These are phyloP conservation scores for Pseudodiploospora longispora DNA, from an alignment of 2,329 filamentous ascomycete species.

Conservation along the genomic window DNA sequence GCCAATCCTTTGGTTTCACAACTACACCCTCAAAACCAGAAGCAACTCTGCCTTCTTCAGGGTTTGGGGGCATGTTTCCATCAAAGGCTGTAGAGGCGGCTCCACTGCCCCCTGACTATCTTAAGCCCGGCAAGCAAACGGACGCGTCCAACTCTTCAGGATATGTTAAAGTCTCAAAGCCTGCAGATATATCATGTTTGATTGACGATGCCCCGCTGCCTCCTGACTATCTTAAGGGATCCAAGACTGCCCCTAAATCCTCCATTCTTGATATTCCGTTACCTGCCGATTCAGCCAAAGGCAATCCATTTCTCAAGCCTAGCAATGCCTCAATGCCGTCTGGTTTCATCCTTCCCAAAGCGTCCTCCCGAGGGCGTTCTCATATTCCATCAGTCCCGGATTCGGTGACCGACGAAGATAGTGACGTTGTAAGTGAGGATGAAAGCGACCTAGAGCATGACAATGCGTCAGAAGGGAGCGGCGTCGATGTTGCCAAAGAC, in stretches of 20 bases:
- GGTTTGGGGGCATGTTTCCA: slow-evolving; percentile 12
- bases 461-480: slow-evolving; percentile 48
- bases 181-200: slow-evolving; percentile 11
- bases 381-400: slow-evolving; percentile 30
- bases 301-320: slow-evolving; percentile 17
- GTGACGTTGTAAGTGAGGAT: slow-evolving; percentile 27
- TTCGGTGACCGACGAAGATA: slow-evolving; percentile 16
- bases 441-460: slow-evolving; percentile 35
- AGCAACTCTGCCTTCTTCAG: slow-evolving; percentile 39
- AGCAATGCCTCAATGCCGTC: slow-evolving; percentile 35
- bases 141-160: slow-evolving; percentile 25
- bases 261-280: slow-evolving; percentile 27
- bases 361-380: slow-evolving; percentile 21
- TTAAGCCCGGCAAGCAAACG: slow-evolving; percentile 3
- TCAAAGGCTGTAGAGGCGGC: slow-evolving; percentile 12
- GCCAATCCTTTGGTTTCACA: slow-evolving; percentile 21
- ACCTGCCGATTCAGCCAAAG: slow-evolving; percentile 31
- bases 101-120: slow-evolving; percentile 8
- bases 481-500: slow-evolving; percentile 57
- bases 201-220: slow-evolving; percentile 23
- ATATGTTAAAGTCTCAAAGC: slow-evolving; percentile 20
- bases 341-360: slow-evolving; percentile 24
- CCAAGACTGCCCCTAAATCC: slow-evolving; percentile 12
- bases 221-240: slow-evolving; percentile 20
- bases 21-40: slow-evolving; percentile 19